Percentiles rank a stretch among this genome's conserved stretches.
Conservation (phyloP, 352 stramenopile genomes). For the Phytophthora hybrid region DNA sequence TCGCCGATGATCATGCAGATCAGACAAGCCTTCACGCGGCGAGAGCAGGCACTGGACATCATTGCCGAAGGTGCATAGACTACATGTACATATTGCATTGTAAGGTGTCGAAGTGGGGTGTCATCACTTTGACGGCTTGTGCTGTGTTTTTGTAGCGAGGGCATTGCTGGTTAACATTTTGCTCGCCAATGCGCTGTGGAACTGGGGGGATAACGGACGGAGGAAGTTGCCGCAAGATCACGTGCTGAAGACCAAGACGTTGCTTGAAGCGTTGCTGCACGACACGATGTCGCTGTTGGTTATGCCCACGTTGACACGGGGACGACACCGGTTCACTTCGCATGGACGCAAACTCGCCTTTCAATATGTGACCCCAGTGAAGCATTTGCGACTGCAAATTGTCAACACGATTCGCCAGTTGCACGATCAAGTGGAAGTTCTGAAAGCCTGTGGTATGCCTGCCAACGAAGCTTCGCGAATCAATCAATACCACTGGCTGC, state of each 20-base stretch:
- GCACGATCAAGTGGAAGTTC: slow-evolving; percentile 78
- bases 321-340: slow-evolving; percentile 74
- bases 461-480: slow-evolving; percentile 89
- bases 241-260: slow-evolving; percentile 60
- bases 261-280: slow-evolving; percentile 58
- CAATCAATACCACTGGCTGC: slow-evolving; percentile 90
- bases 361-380: slow-evolving; percentile 49
- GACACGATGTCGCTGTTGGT: slow-evolving; percentile 61
- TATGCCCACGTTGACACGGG: slow-evolving; percentile 74
- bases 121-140: neutral
- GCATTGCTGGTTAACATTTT: slow-evolving; percentile 78
- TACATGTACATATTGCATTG: neutral
- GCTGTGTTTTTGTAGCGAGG: slow-evolving; percentile 55
- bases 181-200: slow-evolving; percentile 81
- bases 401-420: slow-evolving; percentile 65
- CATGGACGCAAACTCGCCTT: slow-evolving; percentile 54
- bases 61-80: slow-evolving; percentile 62
- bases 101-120: neutral
- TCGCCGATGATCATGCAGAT: slow-evolving; percentile 92
- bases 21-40: slow-evolving; percentile 77
- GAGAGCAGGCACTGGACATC: slow-evolving; percentile 74
- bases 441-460: slow-evolving; percentile 76
- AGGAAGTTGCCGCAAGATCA: slow-evolving; percentile 61
- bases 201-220: slow-evolving; percentile 79
- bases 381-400: slow-evolving; percentile 66